phyloP scores from a whole-genome alignment of 768 basidiomycete genomes.

The Lanmaoa pseudosensibilis region DNA sequence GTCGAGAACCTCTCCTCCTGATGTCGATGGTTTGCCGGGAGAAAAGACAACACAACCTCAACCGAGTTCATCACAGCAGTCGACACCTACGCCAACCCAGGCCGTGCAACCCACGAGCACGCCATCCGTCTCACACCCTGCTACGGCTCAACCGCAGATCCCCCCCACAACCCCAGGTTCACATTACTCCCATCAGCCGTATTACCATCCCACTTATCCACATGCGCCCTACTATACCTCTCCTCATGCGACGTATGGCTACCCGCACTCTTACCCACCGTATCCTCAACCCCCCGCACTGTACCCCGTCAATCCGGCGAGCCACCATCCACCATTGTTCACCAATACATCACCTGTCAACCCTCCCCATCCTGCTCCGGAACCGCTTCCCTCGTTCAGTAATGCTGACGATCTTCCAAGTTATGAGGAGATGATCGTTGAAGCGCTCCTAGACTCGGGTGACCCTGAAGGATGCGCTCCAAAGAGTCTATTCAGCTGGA shows the following conservation, averaged over 20 bases:
- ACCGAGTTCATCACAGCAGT: slow-evolving; percentile 18
- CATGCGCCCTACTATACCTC: slow-evolving; percentile 66
- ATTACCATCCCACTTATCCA: slow-evolving; percentile 59
- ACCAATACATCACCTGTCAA: slow-evolving; percentile 38
- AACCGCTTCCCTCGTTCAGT: slow-evolving; percentile 23
- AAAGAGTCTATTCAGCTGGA: slow-evolving; percentile 83
- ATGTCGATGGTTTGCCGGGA: slow-evolving; percentile 12
- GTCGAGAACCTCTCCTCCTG: slow-evolving; percentile 13
- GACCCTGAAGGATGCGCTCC: slow-evolving; percentile 80
- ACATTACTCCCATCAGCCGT: slow-evolving; percentile 55
- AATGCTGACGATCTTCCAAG: slow-evolving; percentile 65
- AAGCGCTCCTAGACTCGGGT: slow-evolving; percentile 63
- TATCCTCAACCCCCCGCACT: slow-evolving; percentile 34
- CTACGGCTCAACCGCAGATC: slow-evolving; percentile 20
- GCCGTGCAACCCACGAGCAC: slow-evolving; percentile 23
- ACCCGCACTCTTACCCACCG: slow-evolving; percentile 39
- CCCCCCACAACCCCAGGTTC: slow-evolving; percentile 27
- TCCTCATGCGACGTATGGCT: slow-evolving; percentile 37
- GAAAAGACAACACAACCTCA: slow-evolving; percentile 17
- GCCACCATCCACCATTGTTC: slow-evolving; percentile 33
- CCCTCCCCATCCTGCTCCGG: slow-evolving; percentile 33
- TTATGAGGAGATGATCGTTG: slow-evolving; percentile 91
- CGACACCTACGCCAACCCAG: slow-evolving; percentile 26
- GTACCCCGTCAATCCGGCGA: slow-evolving; percentile 31
- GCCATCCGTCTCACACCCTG: slow-evolving; percentile 18